Conservation (phyloP, 495 filamentous ascomycete species). For the Penicillium mononematosum region DNA sequence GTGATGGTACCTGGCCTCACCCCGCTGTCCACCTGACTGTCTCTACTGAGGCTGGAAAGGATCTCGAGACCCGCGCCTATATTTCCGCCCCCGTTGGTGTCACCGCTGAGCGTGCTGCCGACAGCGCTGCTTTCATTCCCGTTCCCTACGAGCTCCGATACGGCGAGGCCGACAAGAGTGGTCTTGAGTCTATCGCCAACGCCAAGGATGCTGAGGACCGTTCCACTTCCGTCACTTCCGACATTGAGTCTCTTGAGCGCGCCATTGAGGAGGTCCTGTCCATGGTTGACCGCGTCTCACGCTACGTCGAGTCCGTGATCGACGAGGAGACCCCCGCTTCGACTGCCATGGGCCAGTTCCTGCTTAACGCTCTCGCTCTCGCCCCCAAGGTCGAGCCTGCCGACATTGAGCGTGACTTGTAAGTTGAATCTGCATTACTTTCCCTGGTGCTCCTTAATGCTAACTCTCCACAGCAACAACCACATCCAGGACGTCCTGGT, state of each 20-base stretch:
- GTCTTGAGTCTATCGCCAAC: slow-evolving; percentile 78
- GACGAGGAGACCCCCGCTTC: slow-evolving; percentile 67
- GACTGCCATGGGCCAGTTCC: slow-evolving; percentile 86
- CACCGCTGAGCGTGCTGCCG: slow-evolving; percentile 87
- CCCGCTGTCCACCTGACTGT: slow-evolving; percentile 95
- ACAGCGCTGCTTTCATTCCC: slow-evolving; percentile 93
- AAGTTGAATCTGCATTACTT: slow-evolving; percentile 26
- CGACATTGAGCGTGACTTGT: slow-evolving; percentile 93
- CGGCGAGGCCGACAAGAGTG: slow-evolving; percentile 87
- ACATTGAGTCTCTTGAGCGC: slow-evolving; percentile 83
- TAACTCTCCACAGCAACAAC: slow-evolving; percentile 68
- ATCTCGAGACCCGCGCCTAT: slow-evolving; percentile 84
- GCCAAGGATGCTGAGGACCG: slow-evolving; percentile 79
- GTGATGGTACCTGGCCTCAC: slow-evolving; percentile 94
- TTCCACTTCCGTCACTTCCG: slow-evolving; percentile 67
- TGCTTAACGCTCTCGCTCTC: slow-evolving; percentile 86
- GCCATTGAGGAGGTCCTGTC: slow-evolving; percentile 80
- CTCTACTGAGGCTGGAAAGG: slow-evolving; percentile 77
- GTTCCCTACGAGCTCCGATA: slow-evolving; percentile 91
- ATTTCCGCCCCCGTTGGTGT: slow-evolving; percentile 94
- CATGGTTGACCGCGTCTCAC: slow-evolving; percentile 84
- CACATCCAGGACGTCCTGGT: slow-evolving; percentile 98
- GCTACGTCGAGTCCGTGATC: slow-evolving; percentile 83
- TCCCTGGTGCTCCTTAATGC: slow-evolving; percentile 37
- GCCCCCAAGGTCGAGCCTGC: slow-evolving; percentile 88